Evolutionary conservation across 176 grass and related monocot species (phyloP).

Genomic region (Triticum urartu): DNA sequence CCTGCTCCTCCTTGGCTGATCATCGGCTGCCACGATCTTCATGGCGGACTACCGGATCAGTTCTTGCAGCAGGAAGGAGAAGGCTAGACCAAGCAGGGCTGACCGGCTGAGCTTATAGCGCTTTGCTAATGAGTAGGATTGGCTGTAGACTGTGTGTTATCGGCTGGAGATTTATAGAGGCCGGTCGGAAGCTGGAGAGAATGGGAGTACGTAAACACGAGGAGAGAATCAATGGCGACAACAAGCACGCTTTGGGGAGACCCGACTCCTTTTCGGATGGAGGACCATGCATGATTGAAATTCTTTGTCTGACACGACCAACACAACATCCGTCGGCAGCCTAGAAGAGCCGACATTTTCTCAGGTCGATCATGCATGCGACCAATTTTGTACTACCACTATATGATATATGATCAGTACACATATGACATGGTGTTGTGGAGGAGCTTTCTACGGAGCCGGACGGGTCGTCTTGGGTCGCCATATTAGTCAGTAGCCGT

Average conservation of each 20-base stretch:
- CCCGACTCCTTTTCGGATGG: background rate
- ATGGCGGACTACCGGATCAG: background rate
- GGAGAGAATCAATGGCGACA: background rate
- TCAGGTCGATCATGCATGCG: background rate
- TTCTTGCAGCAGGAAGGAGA: background rate
- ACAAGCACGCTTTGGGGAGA: background rate
- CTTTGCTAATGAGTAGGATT: background rate
- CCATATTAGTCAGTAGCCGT: background rate
- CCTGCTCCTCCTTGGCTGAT: conserved; percentile 6
- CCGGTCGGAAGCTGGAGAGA: background rate
- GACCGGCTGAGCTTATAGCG: background rate
- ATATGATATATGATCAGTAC: background rate
- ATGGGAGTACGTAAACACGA: background rate
- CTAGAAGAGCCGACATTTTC: too few relatives aligned
- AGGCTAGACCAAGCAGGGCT: background rate
- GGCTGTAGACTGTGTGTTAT: background rate
- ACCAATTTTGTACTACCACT: background rate
- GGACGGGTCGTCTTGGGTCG: background rate
- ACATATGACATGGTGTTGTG: too few relatives aligned
- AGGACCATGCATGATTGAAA: background rate
- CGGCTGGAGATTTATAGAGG: conserved; percentile 32
- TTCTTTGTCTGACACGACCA: background rate
- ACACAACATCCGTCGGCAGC: background rate
- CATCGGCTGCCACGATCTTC: conserved; percentile 23
- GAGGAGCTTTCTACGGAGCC: background rate